A percentile compares a stretch with the other conserved stretches of the same genome.
Evolutionary conservation across 345 rosid species (phyloP).

Genomic region (Brassica nigra): DNA sequence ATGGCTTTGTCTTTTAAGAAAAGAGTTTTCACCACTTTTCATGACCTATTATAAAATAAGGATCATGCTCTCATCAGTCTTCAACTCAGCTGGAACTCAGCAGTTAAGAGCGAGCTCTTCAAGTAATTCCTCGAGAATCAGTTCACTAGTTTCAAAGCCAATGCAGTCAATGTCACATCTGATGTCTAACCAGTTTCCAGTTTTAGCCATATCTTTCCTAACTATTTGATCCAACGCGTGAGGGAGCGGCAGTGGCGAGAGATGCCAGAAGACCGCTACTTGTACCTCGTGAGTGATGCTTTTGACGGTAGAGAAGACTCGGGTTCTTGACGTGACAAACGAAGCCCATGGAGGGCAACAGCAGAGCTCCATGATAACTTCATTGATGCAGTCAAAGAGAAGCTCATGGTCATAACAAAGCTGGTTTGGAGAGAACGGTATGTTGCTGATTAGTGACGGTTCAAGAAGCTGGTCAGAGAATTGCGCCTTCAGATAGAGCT

Average conservation of each 20-base stretch:
- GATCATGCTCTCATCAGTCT: slow-evolving; percentile 37
- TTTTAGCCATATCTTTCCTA: slow-evolving; percentile 70
- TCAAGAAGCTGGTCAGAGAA: slow-evolving; percentile 73
- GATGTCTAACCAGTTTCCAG: slow-evolving; percentile 81
- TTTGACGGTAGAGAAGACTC: slow-evolving; percentile 55
- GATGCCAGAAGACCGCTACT: slow-evolving; percentile 70
- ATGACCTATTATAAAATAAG: slow-evolving; percentile 18
- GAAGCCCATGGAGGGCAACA: slow-evolving; percentile 59
- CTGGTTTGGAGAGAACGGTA: slow-evolving; percentile 59
- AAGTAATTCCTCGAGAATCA: slow-evolving; percentile 64
- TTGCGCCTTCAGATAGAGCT: slow-evolving; percentile 63
- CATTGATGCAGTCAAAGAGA: slow-evolving; percentile 77
- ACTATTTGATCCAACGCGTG: slow-evolving; percentile 76
- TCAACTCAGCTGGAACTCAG: slow-evolving; percentile 37
- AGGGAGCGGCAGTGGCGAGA: slow-evolving; percentile 65
- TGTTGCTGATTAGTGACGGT: slow-evolving; percentile 54
- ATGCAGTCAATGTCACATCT: slow-evolving; percentile 53
- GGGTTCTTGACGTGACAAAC: slow-evolving; percentile 51
- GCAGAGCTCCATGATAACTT: slow-evolving; percentile 72
- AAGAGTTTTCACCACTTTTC: slow-evolving; percentile 5
- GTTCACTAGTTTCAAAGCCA: slow-evolving; percentile 59
- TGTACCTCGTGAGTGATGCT: slow-evolving; percentile 58
- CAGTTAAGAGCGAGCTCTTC: slow-evolving; percentile 52
- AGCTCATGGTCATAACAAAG: slow-evolving; percentile 63
- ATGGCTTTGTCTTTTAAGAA: slow-evolving; percentile 21